phyloP scores from a whole-genome alignment of 768 basidiomycete species.

The Boletus rufocinnamomeus region DNA sequence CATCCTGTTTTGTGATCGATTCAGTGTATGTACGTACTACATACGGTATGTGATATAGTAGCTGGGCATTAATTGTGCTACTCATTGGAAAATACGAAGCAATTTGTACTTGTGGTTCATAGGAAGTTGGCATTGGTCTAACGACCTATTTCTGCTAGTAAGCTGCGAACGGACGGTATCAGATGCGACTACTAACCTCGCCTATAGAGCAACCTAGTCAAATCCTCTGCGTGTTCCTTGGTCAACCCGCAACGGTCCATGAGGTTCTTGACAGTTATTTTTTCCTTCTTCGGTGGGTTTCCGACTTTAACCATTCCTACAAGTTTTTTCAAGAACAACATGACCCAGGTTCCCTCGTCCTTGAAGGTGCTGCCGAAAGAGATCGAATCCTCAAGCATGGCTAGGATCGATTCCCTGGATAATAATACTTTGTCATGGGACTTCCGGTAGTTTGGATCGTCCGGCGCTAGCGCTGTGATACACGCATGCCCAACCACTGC shows the following conservation, averaged over 20 bases:
- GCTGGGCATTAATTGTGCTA: not conserved
- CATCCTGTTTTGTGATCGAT: constrained; percentile 8
- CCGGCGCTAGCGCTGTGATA: constrained; percentile 24
- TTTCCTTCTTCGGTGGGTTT: constrained; percentile 8
- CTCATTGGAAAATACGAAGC: not conserved
- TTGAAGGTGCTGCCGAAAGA: constrained; percentile 17
- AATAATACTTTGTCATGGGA: constrained; percentile 8
- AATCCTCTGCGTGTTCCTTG: constrained; percentile 22
- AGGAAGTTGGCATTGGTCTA: not conserved
- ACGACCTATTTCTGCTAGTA: constrained; percentile 1
- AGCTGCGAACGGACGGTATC: not conserved
- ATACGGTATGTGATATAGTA: constrained; percentile 11
- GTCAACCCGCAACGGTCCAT: constrained; percentile 19
- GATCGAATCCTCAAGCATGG: constrained; percentile 26
- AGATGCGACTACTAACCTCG: constrained; percentile 2
- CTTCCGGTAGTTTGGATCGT: not conserved
- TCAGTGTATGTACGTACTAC: not conserved
- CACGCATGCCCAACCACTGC: constrained; percentile 32
- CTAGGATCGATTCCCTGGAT: constrained; percentile 20
- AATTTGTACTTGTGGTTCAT: not conserved
- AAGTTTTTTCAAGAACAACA: constrained; percentile 26
- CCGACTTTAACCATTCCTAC: constrained; percentile 18
- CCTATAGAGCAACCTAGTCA: constrained; percentile 13
- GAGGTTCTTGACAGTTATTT: constrained; percentile 12
- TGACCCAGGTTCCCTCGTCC: constrained; percentile 24